Evolutionary conservation across 2,329 filamentous ascomycete species (phyloP), one percentile per base, ranked within the genome.

Genomic region (Cercospora sp.): DNA sequence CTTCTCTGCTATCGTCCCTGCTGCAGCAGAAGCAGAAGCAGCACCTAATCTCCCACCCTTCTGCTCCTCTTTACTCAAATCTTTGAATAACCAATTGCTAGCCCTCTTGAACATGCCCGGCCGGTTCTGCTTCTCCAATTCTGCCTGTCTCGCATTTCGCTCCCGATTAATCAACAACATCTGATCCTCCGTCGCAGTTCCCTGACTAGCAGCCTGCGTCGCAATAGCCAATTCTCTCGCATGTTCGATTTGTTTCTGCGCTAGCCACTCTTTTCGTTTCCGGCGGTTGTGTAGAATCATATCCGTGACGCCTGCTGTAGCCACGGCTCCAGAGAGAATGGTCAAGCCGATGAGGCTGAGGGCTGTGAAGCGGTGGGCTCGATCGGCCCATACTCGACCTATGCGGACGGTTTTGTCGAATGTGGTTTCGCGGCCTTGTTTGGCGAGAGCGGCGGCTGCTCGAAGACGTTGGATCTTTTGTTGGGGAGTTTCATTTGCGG

Each of bases 221-320:
- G 85, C 85, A 57, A 78, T 77, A 58, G 78, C 76, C 51, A 86
- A 76, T 43, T 81, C 80, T 62, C 75, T 77, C 61, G 79, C 79
- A 58, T 79, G 79, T 73, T 83, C 77, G 59, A 79, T 80, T 72
- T 85, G 81, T 74, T 88, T 80, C 69, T 84, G 80, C 55, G 81
- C 84, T 70, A 88, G 84, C 82, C 85, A 91, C 70, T 90, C 86
- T 43, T 83, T 83, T 66, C 86, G 83, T 81, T 90, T 88, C 67
- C 86, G 83, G 65, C 89, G 85, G 78, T 91, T 91, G 80, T 90
- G 88, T 68, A 89, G 79, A 67, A 90, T 83, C 82, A 91, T 86
- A 74, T 90, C 89, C 68, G 86, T 84, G 71, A 89, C 84, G 9
- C 89, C 88, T 77, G 90, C 89, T 45, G 87, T 83, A 43, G 88